Conservation (phyloP, 345 rosid species). For the Excoecaria cochinchinensis region DNA sequence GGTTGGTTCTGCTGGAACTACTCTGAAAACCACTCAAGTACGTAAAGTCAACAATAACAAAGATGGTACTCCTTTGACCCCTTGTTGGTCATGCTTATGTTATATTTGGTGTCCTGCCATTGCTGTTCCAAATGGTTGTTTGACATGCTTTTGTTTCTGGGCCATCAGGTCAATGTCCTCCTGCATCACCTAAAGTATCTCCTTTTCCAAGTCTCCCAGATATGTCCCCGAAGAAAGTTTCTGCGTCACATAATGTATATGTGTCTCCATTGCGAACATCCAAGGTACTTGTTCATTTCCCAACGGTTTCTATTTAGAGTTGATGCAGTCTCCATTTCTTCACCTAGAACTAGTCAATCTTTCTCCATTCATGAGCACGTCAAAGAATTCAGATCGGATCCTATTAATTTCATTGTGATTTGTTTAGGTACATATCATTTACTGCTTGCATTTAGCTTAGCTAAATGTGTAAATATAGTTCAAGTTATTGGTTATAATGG, state of each 20-base stretch:
- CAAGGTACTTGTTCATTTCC: slow-evolving; percentile 53
- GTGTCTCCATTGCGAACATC: slow-evolving; percentile 94
- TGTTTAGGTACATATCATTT: too few relatives aligned
- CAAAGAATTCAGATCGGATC: too few relatives aligned
- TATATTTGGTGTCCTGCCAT: neutral
- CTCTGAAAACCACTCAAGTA: slow-evolving; percentile 33
- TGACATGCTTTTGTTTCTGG: slow-evolving; percentile 15
- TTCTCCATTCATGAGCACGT: too few relatives aligned
- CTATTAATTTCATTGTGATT: too few relatives aligned
- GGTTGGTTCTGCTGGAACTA: slow-evolving; percentile 60
- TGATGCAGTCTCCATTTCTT: too few relatives aligned
- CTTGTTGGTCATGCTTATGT: neutral
- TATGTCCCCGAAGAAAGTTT: slow-evolving; percentile 96
- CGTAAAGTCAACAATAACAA: slow-evolving; percentile 54
- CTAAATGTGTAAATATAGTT: too few relatives aligned
- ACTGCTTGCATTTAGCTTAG: too few relatives aligned
- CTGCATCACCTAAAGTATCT: slow-evolving; percentile 86
- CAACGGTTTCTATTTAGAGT: neutral
- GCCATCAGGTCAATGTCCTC: slow-evolving; percentile 65
- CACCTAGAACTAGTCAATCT: too few relatives aligned
- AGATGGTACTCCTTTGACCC: slow-evolving; percentile 44
- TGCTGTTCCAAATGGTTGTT: slow-evolving; percentile 9
- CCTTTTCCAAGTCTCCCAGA: slow-evolving; percentile 88
- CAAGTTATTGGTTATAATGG: too few relatives aligned
- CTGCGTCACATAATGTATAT: slow-evolving; percentile 80